These are phyloP conservation scores for Allantophomopsis cytisporea DNA, from an alignment of 2,329 filamentous ascomycete species.

Conservation along the genomic window DNA sequence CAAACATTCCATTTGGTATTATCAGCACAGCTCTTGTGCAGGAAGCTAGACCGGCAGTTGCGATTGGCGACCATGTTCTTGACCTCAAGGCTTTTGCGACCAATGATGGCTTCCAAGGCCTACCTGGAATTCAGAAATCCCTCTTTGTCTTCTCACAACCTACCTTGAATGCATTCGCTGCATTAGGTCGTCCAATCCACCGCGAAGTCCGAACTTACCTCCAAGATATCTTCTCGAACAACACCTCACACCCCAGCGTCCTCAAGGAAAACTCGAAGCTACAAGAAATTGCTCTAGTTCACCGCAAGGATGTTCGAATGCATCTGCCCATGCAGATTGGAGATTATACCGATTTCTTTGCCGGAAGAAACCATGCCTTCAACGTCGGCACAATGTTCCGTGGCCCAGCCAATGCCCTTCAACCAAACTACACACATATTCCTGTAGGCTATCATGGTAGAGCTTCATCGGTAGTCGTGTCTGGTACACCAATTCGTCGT, in stretches of 20 bases:
- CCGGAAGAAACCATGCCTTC: conserved; percentile 65
- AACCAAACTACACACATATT: conserved; percentile 71
- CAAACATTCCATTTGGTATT: conserved; percentile 67
- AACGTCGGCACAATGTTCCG: conserved; percentile 62
- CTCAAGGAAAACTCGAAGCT: conserved; percentile 47
- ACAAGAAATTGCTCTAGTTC: conserved; percentile 43
- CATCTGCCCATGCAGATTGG: conserved; percentile 68
- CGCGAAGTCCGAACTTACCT: conserved; percentile 55
- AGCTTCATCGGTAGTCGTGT: conserved; percentile 62
- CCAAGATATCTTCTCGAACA: conserved; percentile 48
- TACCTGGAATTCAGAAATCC: conserved; percentile 36
- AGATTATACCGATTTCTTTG: conserved; percentile 81
- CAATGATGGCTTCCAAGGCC: conserved; percentile 41
- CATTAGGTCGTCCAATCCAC: conserved; percentile 54
- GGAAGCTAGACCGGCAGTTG: conserved; percentile 44
- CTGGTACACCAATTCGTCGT: conserved; percentile 58
- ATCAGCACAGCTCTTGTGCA: conserved; percentile 36
- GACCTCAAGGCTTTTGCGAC: conserved; percentile 50
- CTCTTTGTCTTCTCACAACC: conserved; percentile 47
- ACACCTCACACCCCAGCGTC: conserved; percentile 44
- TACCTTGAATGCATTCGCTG: conserved; percentile 62
- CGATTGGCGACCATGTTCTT: conserved; percentile 54
- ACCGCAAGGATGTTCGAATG: conserved; percentile 42
- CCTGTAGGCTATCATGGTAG: conserved; percentile 75
- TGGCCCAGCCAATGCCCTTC: conserved; percentile 56